Percentiles rank a stretch among this genome's conserved stretches.
phyloP scores from a whole-genome alignment of 1,284 basidiomycete species.

The Cystobasidium sp. region DNA sequence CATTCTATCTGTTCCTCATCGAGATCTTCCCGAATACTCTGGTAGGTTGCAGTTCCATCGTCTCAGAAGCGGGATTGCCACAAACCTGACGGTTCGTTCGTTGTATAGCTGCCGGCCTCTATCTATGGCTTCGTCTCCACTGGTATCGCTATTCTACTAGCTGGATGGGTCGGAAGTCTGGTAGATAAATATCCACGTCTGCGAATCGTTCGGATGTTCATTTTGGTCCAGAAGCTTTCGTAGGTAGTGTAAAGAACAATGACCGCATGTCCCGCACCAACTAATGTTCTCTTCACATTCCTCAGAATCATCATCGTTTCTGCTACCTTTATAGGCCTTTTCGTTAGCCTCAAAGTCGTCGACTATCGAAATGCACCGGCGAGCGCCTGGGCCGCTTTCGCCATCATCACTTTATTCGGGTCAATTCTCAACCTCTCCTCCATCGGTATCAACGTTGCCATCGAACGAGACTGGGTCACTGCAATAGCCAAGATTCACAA shows the following conservation, averaged over 20 bases:
- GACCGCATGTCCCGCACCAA: background rate
- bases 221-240: slow-evolving; percentile 61
- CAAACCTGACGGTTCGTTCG: background rate
- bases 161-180: slow-evolving; percentile 59
- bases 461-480: slow-evolving; percentile 67
- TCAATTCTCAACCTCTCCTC: slow-evolving; percentile 61
- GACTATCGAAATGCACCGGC: slow-evolving; percentile 43
- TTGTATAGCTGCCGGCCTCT: slow-evolving; percentile 61
- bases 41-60: background rate
- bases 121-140: slow-evolving; percentile 62
- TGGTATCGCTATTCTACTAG: slow-evolving; percentile 57
- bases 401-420: slow-evolving; percentile 59
- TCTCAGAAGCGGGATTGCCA: background rate
- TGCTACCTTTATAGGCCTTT: slow-evolving; percentile 30
- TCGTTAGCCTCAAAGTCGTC: slow-evolving; percentile 18
- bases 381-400: slow-evolving; percentile 57
- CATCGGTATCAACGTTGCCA: slow-evolving; percentile 62
- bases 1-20: slow-evolving; percentile 62
- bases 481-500: slow-evolving; percentile 58
- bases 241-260: slow-evolving; percentile 49
- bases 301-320: slow-evolving; percentile 18
- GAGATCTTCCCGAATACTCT: slow-evolving; percentile 61
- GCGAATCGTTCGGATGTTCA: slow-evolving; percentile 59
- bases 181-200: slow-evolving; percentile 61
- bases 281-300: slow-evolving; percentile 44